Base-by-base conservation (phyloP, 352 stramenopile species). In the Lagenidium sp. region DNA sequence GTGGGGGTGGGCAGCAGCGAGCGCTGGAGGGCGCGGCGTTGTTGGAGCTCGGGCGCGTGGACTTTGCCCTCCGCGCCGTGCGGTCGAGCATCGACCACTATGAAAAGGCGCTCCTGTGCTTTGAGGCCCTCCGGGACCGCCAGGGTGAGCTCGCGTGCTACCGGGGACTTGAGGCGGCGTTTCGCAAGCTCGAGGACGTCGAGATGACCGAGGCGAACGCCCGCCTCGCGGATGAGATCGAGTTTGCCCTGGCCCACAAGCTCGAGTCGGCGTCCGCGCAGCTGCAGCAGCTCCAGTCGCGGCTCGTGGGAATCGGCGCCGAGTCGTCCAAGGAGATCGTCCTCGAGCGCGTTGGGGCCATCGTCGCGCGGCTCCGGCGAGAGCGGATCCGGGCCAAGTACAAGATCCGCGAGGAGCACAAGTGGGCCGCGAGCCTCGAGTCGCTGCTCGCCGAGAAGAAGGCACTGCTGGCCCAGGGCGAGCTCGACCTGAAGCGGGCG, bases 401-500 rank as follows among this genome's bases (percentile, higher is more conserved):
- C 20, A 57, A 65, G 13, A 73, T 77, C 34, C 55, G 57, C 4
- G 76, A 87, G 41, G 73, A 91, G 32, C 30, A 48, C 0, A 87
- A 78, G 50, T 64, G 77, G 22, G 41, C 65, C 0, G 28, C 40
- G 3, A 82, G 66, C 21, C 57, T 91, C 18, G 59, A 78, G 24
- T 73, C 63, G 16, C 54, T 91, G 1, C 41, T 85, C 0, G 36
- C 19, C 0, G 71, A 88, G 22, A 88, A 91, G 45, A 75, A 67
- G 23, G 36, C 28, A n/a, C 37, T 81, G 13, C 42, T 85, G 2
- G 43, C 24, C n/a, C 68, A 82, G 53, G 75, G 75, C 1, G 72
- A 85, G 55, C 41, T 55, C 4, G 79, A 87, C 40, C 39, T 88
- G 4, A 85, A 85, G 53, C 60, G 71, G 18, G 75, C 75, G 12